These are phyloP conservation scores for Xerocomus brunneocitrinus DNA, from an alignment of 768 basidiomycete species.

Conservation along the genomic window DNA sequence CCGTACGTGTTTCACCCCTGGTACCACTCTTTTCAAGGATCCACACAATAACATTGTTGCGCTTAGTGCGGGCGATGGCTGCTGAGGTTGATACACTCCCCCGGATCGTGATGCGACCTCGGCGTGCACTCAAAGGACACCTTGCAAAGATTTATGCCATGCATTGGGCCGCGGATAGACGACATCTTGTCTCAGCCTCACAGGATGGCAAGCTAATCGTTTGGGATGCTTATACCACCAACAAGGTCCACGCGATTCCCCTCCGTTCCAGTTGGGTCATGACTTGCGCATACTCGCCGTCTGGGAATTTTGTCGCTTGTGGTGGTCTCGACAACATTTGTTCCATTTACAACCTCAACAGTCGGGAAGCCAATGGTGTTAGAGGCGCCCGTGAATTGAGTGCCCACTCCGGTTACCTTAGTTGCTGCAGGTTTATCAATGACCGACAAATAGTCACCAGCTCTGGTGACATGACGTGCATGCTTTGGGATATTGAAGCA, in stretches of 20 bases:
- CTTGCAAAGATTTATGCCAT: conserved; percentile 99
- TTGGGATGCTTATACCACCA: conserved; percentile 99
- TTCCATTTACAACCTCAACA: conserved; percentile 93
- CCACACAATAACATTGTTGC: conserved; percentile 13
- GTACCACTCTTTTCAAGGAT: neutral
- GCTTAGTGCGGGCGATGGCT: conserved; percentile 93
- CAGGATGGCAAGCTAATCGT: conserved; percentile 99
- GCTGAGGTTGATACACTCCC: conserved; percentile 94
- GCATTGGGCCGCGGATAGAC: conserved; percentile 97
- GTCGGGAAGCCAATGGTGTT: conserved; percentile 64
- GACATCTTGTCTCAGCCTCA: conserved; percentile 98
- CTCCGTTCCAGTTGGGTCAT: conserved; percentile 99
- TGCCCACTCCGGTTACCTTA: conserved; percentile 97
- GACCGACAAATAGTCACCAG: conserved; percentile 98
- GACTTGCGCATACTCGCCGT: conserved; percentile 98
- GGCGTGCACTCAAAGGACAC: conserved; percentile 93
- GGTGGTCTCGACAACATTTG: conserved; percentile 99
- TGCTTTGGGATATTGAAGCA: conserved; percentile 99
- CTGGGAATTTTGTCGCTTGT: conserved; percentile 96
- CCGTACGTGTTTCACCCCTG: conserved; percentile 52
- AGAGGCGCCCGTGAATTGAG: conserved; percentile 93
- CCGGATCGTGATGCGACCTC: conserved; percentile 93
- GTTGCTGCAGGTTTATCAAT: conserved; percentile 97
- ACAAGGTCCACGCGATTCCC: conserved; percentile 99
- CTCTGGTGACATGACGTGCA: conserved; percentile 99